Evolutionary conservation across 2,329 filamentous ascomycete genomes (phyloP).

Genomic region (Pestalotiopsis sp.): DNA sequence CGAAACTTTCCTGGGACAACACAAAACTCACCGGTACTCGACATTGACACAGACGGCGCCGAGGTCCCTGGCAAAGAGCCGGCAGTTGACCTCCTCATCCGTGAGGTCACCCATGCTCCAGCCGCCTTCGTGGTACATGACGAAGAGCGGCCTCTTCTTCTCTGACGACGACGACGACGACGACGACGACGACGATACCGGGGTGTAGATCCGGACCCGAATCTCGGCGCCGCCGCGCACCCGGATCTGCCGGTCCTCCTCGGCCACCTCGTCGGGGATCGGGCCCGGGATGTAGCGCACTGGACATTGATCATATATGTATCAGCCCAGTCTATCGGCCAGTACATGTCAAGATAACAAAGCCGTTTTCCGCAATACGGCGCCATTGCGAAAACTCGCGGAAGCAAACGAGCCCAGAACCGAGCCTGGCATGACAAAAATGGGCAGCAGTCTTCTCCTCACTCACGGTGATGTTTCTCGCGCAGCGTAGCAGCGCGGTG

Average conservation of each 20-base stretch:
- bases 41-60: constrained; percentile 44
- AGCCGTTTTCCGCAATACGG: not conserved
- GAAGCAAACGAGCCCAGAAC: not conserved
- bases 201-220: constrained; percentile 34
- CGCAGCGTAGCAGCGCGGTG: constrained; percentile 27
- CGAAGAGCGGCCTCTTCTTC: constrained; percentile 29
- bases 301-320: not conserved
- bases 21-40: constrained; percentile 35
- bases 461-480: constrained; percentile 26
- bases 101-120: constrained; percentile 36
- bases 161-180: not conserved
- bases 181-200: constrained; percentile 15
- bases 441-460: not conserved
- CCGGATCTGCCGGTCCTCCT: constrained; percentile 32
- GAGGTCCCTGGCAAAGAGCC: constrained; percentile 31
- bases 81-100: constrained; percentile 34
- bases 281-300: constrained; percentile 27
- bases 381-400: not conserved
- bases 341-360: not conserved
- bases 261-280: constrained; percentile 26
- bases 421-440: not conserved
- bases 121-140: constrained; percentile 38
- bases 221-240: constrained; percentile 36
- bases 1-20: not conserved
- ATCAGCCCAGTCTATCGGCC: not conserved